Base-by-base conservation (phyloP, 495 filamentous ascomycete species). In the Xylaria longipes region DNA sequence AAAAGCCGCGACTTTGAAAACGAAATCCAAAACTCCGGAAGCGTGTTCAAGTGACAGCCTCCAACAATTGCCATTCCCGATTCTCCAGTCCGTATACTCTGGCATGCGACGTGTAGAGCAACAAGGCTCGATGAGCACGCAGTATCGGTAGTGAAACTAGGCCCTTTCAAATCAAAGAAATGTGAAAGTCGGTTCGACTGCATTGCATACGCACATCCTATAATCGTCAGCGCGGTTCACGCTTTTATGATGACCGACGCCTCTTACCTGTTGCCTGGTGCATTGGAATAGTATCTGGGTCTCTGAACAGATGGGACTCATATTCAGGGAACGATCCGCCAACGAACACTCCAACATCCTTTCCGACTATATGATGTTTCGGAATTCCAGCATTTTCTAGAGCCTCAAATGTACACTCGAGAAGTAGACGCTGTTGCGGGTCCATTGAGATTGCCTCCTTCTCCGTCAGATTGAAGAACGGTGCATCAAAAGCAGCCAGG, bases 271-370 rank as follows among this genome's bases (percentile, higher is more conserved):
- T 85, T 17, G 83, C 83, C 69, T 85, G 82, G 64, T 84, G 82
- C 81, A 84, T 85, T 35, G 82, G 83, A 69, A 84, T 84, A 15
- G 80, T 85, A 56, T 95, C 93, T 54, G 94, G 88, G 71, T 96
- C 92, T 75, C 94, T 74, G 85, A 76, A 91, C 83, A 93, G 75
- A 90, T 94, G 90, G 50, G 94, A 93, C 81, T 91, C 88, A 79
- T 93, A 96, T 73, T 97, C 94, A 46, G 94, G 91, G 77, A 92
- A 94, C 3, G 92, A 93, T 75, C 93, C 93, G 46, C 94, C 94
- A 73, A 95, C 91, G 80, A 94, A 97, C 17, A 93, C 92, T 25
- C 93, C 94, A 46, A 95, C 89, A 8, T 93, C 86, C 79, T 93
- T 89, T 22, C 92, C 89, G 73, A 84, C 90, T 9, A 94, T 91